Evolutionary conservation across 2,329 filamentous ascomycete species (phyloP).

Genomic region (Pseudocercospora pini-densiflorae): DNA sequence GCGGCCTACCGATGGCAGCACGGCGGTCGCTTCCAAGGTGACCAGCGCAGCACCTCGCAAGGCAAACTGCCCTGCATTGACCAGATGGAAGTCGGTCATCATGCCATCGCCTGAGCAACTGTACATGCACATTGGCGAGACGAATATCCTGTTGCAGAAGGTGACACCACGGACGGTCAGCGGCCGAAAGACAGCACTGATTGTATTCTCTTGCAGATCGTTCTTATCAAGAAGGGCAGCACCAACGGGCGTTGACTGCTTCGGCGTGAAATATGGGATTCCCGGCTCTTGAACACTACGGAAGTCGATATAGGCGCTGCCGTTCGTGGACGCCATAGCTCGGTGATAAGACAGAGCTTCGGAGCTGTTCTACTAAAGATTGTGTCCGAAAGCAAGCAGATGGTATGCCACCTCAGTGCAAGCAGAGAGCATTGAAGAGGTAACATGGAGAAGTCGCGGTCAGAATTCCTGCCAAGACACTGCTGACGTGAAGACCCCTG

Average conservation of each 20-base stretch:
- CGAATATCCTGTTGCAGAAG: constrained; percentile 16
- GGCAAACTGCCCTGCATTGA: constrained; percentile 1
- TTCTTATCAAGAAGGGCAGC: not conserved
- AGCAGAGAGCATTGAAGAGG: not conserved
- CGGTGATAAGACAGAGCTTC: not conserved
- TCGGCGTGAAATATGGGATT: not conserved
- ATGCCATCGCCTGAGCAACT: constrained; percentile 14
- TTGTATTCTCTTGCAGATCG: not conserved
- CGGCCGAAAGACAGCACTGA: not conserved
- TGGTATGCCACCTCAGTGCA: not conserved
- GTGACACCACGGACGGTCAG: constrained; percentile 4
- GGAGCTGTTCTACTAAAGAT: not conserved
- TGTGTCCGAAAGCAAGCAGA: not conserved
- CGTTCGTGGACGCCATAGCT: not conserved
- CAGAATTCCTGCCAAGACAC: not conserved
- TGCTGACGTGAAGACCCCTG: not conserved
- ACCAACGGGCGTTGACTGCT: constrained; percentile 2
- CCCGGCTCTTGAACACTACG: not conserved
- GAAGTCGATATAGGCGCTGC: not conserved
- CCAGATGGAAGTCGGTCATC: constrained; percentile 16
- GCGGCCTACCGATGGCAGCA: constrained; percentile 7
- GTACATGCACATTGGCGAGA: constrained; percentile 17
- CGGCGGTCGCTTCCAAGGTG: not conserved
- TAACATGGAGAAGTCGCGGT: not conserved
- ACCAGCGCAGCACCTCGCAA: not conserved